Evolutionary conservation across 2,329 filamentous ascomycete genomes (phyloP), one percentile per base, ranked within the genome.

Genomic region (Fonsecaea monophora): DNA sequence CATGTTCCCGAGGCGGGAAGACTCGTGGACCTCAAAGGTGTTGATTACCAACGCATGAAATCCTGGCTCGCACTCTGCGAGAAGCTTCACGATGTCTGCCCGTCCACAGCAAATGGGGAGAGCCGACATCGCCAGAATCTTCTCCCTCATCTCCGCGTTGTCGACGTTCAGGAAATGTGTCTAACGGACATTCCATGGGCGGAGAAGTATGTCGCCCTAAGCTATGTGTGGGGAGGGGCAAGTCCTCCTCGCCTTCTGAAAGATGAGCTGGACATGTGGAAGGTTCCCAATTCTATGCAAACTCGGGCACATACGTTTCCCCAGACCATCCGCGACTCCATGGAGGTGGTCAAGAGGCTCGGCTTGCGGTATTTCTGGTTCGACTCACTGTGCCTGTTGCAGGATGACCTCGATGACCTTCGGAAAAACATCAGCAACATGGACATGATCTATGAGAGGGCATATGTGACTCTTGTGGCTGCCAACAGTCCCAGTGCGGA

Each of bases 201-300:
- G 7, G 35, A 56, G 21, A 62, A 45, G 40, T 63, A 57, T 21
- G 25, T 56, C 7, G 37, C 53, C 9, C 13, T 57, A 30, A 63
- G 60, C 37, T 63, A 63, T 45, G 50, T 56, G 32, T 63, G 60
- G 60, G 60, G 60, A 38, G 50, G 53, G 30, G 50, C 38, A 35
- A 63, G 12, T 45, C 56, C 38, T 21, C 56, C 56, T 42, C 40
- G 32, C 6, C 32, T 59, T 25, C 3, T 59, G 9, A 59, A 59
- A 42, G 15, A 42, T 13, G 37, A 34, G 38, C 8, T 59, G 35
- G 56, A 45, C 8, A 10, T n/a, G 38, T 59, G n/a, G 18, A 30
- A 2, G 6, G 9, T 10, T 9, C 53, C 53, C 6, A 15, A 32
- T 12, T 48, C 42, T 5, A 48, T 21, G n/a, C 42, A 18, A 48